These are phyloP conservation scores for Rubia tinctorum DNA, from an alignment of 305 asterid genomes.

Conservation along the genomic window DNA sequence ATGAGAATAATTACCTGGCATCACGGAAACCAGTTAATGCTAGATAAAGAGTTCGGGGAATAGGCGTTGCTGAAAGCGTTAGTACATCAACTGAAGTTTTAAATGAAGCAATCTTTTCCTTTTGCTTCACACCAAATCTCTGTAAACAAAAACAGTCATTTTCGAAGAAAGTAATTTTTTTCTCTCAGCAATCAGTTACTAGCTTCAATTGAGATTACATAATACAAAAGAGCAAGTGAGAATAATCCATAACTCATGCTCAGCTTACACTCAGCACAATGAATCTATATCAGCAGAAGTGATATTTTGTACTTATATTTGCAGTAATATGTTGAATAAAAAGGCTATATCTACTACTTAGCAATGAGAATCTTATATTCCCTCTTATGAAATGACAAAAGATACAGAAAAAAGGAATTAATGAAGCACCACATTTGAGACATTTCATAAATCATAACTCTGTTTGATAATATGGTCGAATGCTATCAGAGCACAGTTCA, in stretches of 20 bases:
- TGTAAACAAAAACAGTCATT: constrained; percentile 38
- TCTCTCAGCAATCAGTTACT: not conserved
- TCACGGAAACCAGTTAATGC: constrained; percentile 98
- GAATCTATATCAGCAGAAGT: not conserved
- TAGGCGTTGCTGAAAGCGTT: constrained; percentile 97
- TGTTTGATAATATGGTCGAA: not conserved
- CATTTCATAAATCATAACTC: not conserved
- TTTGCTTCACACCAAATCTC: constrained; percentile 98
- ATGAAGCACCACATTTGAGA: constrained; percentile 1
- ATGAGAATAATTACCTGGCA: constrained; percentile 64
- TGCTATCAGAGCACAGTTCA: not conserved
- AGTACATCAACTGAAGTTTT: constrained; percentile 96
- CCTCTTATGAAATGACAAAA: not conserved
- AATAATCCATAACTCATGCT: not conserved
- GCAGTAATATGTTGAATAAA: not conserved
- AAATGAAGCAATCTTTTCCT: constrained; percentile 94
- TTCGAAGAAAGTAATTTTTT: constrained; percentile 13
- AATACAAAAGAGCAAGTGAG: constrained; percentile 2
- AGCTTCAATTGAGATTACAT: not conserved
- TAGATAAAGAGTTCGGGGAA: constrained; percentile 92
- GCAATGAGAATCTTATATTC: not conserved
- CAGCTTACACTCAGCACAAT: not conserved
- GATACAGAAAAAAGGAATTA: not conserved
- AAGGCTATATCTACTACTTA: not conserved
- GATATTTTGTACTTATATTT: not conserved